Percentiles rank a stretch among this genome's conserved stretches.
Conservation (phyloP, 805 yeast species). For the Yarrowia sp. region DNA sequence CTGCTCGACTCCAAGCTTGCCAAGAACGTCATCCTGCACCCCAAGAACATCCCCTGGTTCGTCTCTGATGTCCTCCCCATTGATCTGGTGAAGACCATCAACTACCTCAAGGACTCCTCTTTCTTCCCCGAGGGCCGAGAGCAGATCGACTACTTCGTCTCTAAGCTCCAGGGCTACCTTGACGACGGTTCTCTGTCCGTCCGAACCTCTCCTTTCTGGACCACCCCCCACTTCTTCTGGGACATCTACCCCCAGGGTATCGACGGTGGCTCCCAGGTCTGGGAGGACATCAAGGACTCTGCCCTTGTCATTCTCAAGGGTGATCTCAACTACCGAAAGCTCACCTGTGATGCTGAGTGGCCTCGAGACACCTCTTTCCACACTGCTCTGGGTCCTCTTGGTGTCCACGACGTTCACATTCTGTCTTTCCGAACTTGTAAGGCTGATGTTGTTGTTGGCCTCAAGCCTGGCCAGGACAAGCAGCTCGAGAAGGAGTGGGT, state of each 20-base stretch:
- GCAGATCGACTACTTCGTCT: slow-evolving; percentile 51
- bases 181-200: slow-evolving; percentile 50
- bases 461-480: slow-evolving; percentile 67
- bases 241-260: slow-evolving; percentile 53
- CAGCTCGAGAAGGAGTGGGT: slow-evolving; percentile 61
- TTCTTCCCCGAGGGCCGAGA: slow-evolving; percentile 49
- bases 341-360: slow-evolving; percentile 92
- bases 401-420: slow-evolving; percentile 58
- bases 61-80: slow-evolving; percentile 91
- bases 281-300: slow-evolving; percentile 53
- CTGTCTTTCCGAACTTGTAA: slow-evolving; percentile 88
- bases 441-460: slow-evolving; percentile 92
- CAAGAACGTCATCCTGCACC: slow-evolving; percentile 68
- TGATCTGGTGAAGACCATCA: slow-evolving; percentile 62
- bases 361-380: slow-evolving; percentile 71
- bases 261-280: slow-evolving; percentile 58
- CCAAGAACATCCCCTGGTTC: slow-evolving; percentile 94
- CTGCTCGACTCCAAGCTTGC: slow-evolving; percentile 69
- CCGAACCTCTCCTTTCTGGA: slow-evolving; percentile 79
- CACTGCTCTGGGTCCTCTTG: slow-evolving; percentile 66
- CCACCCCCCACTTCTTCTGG: slow-evolving; percentile 74
- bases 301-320: slow-evolving; percentile 87
- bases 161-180: slow-evolving; percentile 46
- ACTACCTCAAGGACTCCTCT: slow-evolving; percentile 52
- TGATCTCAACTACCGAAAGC: slow-evolving; percentile 90